These are phyloP conservation scores for Bauhinia variegata DNA, from an alignment of 306 rosid species.

Conservation along the genomic window DNA sequence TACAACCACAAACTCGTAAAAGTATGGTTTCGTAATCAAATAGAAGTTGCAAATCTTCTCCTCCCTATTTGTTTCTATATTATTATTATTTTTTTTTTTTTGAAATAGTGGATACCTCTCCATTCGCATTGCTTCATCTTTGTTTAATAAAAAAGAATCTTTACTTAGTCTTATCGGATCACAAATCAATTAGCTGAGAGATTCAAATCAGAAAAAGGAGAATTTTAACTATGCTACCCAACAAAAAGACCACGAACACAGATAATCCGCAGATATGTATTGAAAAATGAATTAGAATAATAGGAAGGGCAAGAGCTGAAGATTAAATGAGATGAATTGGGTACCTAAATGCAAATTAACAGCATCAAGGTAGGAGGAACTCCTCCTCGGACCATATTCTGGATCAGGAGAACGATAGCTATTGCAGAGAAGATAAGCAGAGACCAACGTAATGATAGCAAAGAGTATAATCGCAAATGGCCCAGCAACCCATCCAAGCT, in stretches of 20 bases:
- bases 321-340: background rate
- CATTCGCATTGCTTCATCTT: too few relatives aligned
- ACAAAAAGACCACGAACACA: background rate
- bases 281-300: background rate
- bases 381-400: conserved; percentile 52
- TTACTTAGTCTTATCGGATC: too few relatives aligned
- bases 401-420: conserved; percentile 56
- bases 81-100: too few relatives aligned
- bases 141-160: too few relatives aligned
- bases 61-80: too few relatives aligned
- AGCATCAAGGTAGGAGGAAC: conserved; percentile 52
- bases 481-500: conserved; percentile 66
- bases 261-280: background rate
- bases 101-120: too few relatives aligned
- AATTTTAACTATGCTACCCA: too few relatives aligned
- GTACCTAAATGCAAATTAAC: conserved; percentile 48
- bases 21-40: too few relatives aligned
- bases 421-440: conserved; percentile 54
- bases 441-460: conserved; percentile 48
- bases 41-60: too few relatives aligned
- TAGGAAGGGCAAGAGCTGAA: background rate
- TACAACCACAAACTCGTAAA: too few relatives aligned
- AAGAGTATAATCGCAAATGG: conserved; percentile 48
- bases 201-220: background rate
- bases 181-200: too few relatives aligned